These are phyloP conservation scores for Alternaria metachromatica DNA, from an alignment of 2,329 filamentous ascomycete species.

Conservation along the genomic window DNA sequence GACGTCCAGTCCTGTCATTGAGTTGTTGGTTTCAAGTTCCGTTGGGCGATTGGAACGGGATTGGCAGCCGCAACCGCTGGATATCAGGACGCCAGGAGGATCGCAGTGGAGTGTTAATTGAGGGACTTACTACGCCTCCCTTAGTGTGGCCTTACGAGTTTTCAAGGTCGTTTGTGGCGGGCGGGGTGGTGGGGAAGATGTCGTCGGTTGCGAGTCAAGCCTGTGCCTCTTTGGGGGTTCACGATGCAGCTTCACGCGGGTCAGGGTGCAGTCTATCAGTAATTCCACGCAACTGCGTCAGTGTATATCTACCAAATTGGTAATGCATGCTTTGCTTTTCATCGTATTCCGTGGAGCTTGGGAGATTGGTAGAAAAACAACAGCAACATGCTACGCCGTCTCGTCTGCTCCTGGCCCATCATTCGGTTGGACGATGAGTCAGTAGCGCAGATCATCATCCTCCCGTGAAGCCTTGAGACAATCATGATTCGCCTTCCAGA, in stretches of 20 bases:
- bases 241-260: neutral
- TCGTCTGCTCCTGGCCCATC: slow-evolving; percentile 1
- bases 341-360: neutral
- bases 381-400: neutral
- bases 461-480: neutral
- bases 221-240: neutral
- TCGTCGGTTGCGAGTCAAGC: neutral
- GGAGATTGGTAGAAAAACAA: neutral
- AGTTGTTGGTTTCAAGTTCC: slow-evolving; percentile 1
- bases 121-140: neutral
- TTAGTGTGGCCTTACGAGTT: neutral
- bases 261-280: neutral
- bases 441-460: slow-evolving; percentile 8
- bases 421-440: slow-evolving; percentile 7
- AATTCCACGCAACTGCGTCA: neutral
- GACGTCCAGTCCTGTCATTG: neutral
- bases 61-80: slow-evolving; percentile 1
- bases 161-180: neutral
- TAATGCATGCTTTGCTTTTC: neutral
- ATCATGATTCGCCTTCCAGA: slow-evolving; percentile 9
- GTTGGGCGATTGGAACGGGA: neutral
- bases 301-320: neutral
- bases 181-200: neutral
- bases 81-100: neutral
- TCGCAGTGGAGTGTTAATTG: neutral